Conservation (phyloP, 495 filamentous ascomycete genomes). For the Massariosphaeria phaeospora region DNA sequence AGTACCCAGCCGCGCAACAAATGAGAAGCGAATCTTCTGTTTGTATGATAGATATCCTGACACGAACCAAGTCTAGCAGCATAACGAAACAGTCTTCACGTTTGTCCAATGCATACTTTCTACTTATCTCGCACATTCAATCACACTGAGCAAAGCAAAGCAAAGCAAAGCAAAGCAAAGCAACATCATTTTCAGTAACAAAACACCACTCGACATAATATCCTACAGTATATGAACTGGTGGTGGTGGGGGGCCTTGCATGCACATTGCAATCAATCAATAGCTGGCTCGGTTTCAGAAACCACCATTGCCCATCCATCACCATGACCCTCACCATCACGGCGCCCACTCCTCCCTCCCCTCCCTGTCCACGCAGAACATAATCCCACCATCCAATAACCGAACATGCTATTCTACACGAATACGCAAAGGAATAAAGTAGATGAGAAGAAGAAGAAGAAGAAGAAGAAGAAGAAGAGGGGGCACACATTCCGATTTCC, state of each 20-base stretch:
- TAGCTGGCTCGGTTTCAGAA: not conserved
- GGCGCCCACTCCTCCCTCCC: no score
- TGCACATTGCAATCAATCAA: not conserved
- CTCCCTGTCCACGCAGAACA: not conserved
- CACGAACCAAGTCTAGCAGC: no score
- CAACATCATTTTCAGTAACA: not conserved
- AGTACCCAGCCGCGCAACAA: no score
- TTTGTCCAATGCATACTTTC: no score
- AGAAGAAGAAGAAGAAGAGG: not conserved
- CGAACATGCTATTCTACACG: not conserved
- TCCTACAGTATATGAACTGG: conserved; percentile 13
- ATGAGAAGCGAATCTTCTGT: no score
- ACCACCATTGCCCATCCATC: no score
- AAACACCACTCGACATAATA: conserved; percentile 10
- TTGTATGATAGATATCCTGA: no score
- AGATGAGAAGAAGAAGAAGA: not conserved
- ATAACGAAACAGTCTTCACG: no score
- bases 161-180: not conserved
- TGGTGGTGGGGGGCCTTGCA: no score
- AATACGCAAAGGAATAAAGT: not conserved
- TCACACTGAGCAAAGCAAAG: not conserved
- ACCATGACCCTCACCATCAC: no score
- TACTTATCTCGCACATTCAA: no score
- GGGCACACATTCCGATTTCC: no score
- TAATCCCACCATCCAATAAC: not conserved